Evolutionary conservation across 768 basidiomycete species (phyloP), one percentile per base, ranked within the genome.

Genomic region (Kwoniella sp.): DNA sequence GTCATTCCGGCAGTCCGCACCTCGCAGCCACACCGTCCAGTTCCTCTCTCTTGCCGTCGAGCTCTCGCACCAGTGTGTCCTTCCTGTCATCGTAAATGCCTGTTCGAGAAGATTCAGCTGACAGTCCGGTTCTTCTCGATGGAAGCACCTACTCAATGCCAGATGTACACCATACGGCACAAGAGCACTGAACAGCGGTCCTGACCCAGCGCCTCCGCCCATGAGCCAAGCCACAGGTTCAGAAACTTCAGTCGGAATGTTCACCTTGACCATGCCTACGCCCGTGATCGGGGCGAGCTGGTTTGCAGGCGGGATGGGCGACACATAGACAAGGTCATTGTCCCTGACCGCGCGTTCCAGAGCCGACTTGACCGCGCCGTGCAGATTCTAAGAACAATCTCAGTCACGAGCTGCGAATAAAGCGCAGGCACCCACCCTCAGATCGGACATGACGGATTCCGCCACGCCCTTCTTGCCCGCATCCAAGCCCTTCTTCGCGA

Each of bases 301-400:
- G 2, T 85, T 82, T 3, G 81, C 63, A 0, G 89, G 77, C 0
- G 92, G 90, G 1, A 93, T 79, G 50, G 88, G 85, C 44, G 88
- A 80, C 61, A 95, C 89, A 75, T 96, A 99, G 32, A 99, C 95
- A 6, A 95, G 77, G 73, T 93, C 87, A 70, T 99, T 99, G 73
- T 98, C 93, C 27, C 89, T 82, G 57, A 85, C 82, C 0, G 92
- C 88, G 12, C 88, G 81, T 3, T 77, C 74, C 28, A 87, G 73
- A 49, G 83, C 81, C 45, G 80, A 82, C 59, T 85, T 80, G 22
- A 95, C 77, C 7, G 77, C 83, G 39, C 85, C 84, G 22, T 86
- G 75, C 14, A 96, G 77, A 1, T 87, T 88, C 91, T 96, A 26
- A 19, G 14, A 20, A 37, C 8, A 32, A 0, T 0, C 19, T 48